phyloP scores from a whole-genome alignment of 2,329 filamentous ascomycete genomes.

The Neurospora sp. region DNA sequence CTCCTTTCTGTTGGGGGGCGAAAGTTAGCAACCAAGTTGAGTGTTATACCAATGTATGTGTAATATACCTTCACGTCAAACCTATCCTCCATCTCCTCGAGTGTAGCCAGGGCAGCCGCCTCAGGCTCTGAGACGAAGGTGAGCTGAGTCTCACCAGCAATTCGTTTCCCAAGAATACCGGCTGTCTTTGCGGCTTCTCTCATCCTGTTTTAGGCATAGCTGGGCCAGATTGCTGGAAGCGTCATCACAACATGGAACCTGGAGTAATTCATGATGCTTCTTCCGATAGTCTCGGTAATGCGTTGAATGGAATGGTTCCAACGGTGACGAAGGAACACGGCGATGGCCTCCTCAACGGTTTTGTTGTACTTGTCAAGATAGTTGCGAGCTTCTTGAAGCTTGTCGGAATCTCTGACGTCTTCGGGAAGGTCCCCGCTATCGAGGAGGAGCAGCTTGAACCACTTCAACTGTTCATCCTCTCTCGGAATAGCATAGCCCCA shows the following conservation, averaged over 20 bases:
- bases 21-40: too few species aligned
- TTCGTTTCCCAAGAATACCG: not conserved
- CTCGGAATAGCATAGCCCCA: conserved; percentile 27
- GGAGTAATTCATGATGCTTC: conserved; percentile 13
- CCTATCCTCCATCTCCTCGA: not conserved
- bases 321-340: conserved; percentile 23
- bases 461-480: conserved; percentile 19
- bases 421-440: conserved; percentile 21
- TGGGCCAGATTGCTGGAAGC: conserved; percentile 3
- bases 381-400: conserved; percentile 20
- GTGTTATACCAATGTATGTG: too few species aligned
- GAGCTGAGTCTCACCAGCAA: not conserved
- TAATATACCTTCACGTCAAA: not conserved
- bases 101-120: not conserved
- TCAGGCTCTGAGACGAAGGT: conserved; percentile 4
- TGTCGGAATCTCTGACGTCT: conserved; percentile 9
- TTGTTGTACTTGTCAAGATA: conserved; percentile 11
- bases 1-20: too few species aligned
- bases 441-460: conserved; percentile 34
- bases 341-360: conserved; percentile 21
- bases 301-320: conserved; percentile 22
- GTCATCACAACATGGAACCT: conserved; percentile 5
- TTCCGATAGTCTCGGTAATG: conserved; percentile 20
- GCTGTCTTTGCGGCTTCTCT: conserved; percentile 1
- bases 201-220: not conserved